Evolutionary conservation across 2,329 filamentous ascomycete genomes (phyloP).

Genomic region (Talaromyces sp.): DNA sequence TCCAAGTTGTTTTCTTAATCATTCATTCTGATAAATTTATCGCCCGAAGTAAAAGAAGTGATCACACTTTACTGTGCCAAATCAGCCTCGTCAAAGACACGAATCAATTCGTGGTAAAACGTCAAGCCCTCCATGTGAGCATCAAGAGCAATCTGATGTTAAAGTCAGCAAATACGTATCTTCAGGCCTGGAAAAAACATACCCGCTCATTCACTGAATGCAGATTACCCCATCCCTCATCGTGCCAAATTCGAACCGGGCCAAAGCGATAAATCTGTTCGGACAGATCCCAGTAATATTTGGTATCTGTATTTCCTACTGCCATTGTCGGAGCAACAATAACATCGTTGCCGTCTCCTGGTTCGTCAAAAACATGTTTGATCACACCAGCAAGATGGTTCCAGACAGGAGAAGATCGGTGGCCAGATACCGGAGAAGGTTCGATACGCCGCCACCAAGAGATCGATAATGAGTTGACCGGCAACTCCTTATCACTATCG

Average conservation of each 20-base stretch:
- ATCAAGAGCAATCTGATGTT: slow-evolving; percentile 5
- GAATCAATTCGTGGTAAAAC: slow-evolving; percentile 7
- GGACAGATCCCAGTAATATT: slow-evolving; percentile 52
- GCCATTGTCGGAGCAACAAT: slow-evolving; percentile 37
- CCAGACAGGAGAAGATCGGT: neutral
- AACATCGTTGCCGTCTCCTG: neutral
- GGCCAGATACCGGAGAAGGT: slow-evolving; percentile 32
- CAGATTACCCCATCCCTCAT: neutral
- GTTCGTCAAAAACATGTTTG: slow-evolving; percentile 1
- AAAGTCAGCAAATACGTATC: neutral
- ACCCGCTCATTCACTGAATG: slow-evolving; percentile 12
- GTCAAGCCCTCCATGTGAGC: slow-evolving; percentile 1
- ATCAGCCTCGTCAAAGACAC: slow-evolving; percentile 10
- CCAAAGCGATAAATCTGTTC: slow-evolving; percentile 50
- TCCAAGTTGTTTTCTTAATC: too few relatives aligned
- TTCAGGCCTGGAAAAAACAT: neutral
- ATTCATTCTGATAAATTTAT: too few relatives aligned
- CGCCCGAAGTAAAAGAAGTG: too few relatives aligned
- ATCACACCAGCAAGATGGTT: neutral
- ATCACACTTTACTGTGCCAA: neutral
- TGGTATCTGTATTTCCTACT: slow-evolving; percentile 53
- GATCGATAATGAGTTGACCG: neutral
- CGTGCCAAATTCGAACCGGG: slow-evolving; percentile 25
- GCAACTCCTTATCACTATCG: slow-evolving; percentile 27
- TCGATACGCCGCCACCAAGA: slow-evolving; percentile 1